These are phyloP conservation scores for Candida railenensis DNA, from an alignment of 805 yeast species.

Conservation along the genomic window DNA sequence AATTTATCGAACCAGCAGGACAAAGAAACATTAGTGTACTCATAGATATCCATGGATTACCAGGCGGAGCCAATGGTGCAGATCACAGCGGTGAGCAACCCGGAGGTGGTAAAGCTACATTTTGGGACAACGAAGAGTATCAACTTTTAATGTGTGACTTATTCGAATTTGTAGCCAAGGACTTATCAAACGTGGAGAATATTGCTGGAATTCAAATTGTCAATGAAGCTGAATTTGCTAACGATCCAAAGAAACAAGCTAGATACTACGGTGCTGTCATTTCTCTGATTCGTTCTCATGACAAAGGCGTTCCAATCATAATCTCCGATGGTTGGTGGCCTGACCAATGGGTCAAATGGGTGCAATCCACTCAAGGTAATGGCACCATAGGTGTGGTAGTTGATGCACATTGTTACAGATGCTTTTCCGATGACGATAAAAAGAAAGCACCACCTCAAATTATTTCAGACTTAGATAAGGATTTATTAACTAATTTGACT, in stretches of 20 bases:
- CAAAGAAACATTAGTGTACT: conserved; percentile 66
- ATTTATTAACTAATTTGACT: conserved; percentile 48
- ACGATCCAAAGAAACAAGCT: conserved; percentile 48
- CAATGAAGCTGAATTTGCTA: conserved; percentile 73
- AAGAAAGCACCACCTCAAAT: conserved; percentile 62
- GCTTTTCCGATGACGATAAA: conserved; percentile 77
- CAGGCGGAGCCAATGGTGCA: conserved; percentile 87
- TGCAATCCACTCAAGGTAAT: conserved; percentile 40
- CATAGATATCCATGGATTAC: conserved; percentile 85
- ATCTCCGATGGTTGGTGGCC: conserved; percentile 97
- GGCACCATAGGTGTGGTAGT: conserved; percentile 61
- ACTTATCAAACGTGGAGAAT: conserved; percentile 58
- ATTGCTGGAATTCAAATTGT: conserved; percentile 81
- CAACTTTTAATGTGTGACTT: conserved; percentile 48
- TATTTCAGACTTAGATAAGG: conserved; percentile 51
- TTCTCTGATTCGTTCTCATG: conserved; percentile 54
- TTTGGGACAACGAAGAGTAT: conserved; percentile 53
- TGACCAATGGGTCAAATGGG: conserved; percentile 70
- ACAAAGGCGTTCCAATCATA: conserved; percentile 61
- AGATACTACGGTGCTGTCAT: conserved; percentile 67
- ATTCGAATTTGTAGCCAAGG: conserved; percentile 60
- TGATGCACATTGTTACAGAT: conserved; percentile 84
- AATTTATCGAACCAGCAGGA: conserved; percentile 59
- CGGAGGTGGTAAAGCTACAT: conserved; percentile 52
- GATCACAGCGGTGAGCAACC: conserved; percentile 74